Conservation (phyloP, 176 grass and related monocot genomes). For the Thalia dealbata region DNA sequence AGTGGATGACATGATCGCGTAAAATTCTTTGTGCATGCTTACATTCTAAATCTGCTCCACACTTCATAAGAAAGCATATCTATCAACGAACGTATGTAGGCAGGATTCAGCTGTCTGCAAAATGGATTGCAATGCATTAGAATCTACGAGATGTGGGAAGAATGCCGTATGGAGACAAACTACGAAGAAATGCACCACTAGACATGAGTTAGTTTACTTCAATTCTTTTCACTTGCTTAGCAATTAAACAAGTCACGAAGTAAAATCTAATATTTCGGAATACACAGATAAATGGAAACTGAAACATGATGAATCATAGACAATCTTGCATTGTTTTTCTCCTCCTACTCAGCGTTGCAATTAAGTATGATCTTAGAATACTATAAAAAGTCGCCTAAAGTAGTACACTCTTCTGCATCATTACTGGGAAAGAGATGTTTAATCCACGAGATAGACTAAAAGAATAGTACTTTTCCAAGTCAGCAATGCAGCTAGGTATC, state of each 20-base stretch:
- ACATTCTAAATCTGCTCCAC: not conserved
- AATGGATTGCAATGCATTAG: not conserved
- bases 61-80: not conserved
- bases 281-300: not conserved
- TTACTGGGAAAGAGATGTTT: no score
- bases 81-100: not conserved
- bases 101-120: not conserved
- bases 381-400: no score
- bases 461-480: no score
- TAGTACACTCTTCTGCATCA: no score
- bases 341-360: not conserved
- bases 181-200: not conserved
- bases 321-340: not conserved
- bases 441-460: no score
- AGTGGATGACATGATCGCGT: not conserved
- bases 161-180: not conserved
- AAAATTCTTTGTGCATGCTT: not conserved
- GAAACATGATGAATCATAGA: not conserved
- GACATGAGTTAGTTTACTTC: no score
- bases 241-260: no score
- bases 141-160: not conserved
- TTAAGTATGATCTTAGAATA: not conserved
- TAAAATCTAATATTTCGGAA: not conserved
- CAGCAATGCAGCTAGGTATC: no score
- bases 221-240: no score